A percentile compares a stretch with the other conserved stretches of the same genome.
Evolutionary conservation across 2,329 filamentous ascomycete species (phyloP).

Genomic region (Myriosclerotinia scirpicola): DNA sequence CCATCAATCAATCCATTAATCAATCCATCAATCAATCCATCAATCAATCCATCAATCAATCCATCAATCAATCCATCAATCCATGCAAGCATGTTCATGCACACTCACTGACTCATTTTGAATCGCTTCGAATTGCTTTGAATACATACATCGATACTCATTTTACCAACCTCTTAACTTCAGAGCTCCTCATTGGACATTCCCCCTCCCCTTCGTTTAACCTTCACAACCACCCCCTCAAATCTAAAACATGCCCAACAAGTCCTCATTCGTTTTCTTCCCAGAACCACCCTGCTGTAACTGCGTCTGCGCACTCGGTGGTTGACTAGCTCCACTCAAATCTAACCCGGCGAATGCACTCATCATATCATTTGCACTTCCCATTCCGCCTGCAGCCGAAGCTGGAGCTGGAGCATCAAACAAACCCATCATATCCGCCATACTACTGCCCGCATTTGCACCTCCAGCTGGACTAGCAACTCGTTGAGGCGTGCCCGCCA

Average conservation of each 20-base stretch:
- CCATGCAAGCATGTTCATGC: too few species aligned
- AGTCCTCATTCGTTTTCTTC: conserved; percentile 59
- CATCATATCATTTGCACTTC: conserved; percentile 48
- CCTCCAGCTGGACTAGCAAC: conserved; percentile 59
- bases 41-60: too few species aligned
- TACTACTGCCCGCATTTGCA: conserved; percentile 51
- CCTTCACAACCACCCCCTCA: background rate
- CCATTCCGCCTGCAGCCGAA: conserved; percentile 32
- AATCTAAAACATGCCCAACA: conserved; percentile 56
- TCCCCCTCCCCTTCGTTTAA: too few species aligned
- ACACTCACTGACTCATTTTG: background rate
- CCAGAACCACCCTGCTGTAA: conserved; percentile 41
- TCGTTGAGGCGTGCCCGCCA: conserved; percentile 66
- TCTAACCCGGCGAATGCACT: conserved; percentile 84
- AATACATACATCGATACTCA: conserved; percentile 17
- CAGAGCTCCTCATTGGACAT: background rate
- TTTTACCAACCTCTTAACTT: background rate
- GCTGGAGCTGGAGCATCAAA: conserved; percentile 49
- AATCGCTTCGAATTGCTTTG: background rate
- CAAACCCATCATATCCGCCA: conserved; percentile 79
- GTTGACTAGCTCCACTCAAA: conserved; percentile 64
- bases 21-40: too few species aligned
- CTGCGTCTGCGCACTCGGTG: conserved; percentile 64
- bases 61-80: too few species aligned
- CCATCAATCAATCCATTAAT: too few species aligned